Conservation (phyloP, 148 eudicot genomes). For the Chenopodium album region DNA sequence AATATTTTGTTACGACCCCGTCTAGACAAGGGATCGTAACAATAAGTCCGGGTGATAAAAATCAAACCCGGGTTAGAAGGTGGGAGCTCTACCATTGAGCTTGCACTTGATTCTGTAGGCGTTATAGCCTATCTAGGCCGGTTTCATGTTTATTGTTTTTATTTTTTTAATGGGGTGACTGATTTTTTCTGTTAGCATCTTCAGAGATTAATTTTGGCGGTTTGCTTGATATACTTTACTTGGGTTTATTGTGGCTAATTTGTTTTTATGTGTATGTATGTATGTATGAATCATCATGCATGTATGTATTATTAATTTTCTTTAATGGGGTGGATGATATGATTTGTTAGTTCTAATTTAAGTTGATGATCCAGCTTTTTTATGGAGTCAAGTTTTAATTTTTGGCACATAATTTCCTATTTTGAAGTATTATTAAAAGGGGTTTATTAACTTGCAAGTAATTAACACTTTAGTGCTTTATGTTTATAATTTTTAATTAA, state of each 20-base stretch:
- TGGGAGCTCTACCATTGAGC: no score
- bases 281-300: slow-evolving; percentile 5
- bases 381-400: slow-evolving; percentile 14
- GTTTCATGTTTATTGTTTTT: background rate
- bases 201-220: background rate
- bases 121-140: no score
- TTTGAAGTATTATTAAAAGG: background rate
- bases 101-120: no score
- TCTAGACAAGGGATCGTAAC: no score
- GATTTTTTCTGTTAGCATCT: background rate
- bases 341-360: slow-evolving; percentile 23
- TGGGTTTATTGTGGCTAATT: background rate
- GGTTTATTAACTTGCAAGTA: slow-evolving; percentile 1
- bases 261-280: slow-evolving; percentile 5
- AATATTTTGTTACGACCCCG: background rate
- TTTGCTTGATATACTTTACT: background rate
- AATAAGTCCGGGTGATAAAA: no score
- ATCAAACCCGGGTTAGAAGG: no score
- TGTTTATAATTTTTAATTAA: background rate
- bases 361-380: slow-evolving; percentile 16
- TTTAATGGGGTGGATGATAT: slow-evolving; percentile 12
- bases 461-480: slow-evolving; percentile 7
- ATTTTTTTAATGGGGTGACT: background rate
- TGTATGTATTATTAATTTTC: background rate
- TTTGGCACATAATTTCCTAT: slow-evolving; percentile 19